Evolutionary conservation across 139 green algal species (phyloP), one percentile per base, ranked within the genome.

Genomic region (Trebouxia sp.): DNA sequence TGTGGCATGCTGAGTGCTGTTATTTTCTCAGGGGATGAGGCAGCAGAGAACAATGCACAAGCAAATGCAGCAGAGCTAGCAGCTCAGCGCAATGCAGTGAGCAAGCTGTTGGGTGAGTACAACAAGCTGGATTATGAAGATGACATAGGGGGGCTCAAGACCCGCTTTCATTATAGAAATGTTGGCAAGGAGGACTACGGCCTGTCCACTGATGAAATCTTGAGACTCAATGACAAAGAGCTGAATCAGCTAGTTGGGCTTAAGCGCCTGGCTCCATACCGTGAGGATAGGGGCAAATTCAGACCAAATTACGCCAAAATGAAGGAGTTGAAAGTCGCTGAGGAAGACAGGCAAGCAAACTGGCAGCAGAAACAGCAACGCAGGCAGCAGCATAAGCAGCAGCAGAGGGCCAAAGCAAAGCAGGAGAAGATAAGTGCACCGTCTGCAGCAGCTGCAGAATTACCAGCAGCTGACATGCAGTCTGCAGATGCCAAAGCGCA

Each of bases 81-180:
- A 14, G 70, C 82, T 17, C 56, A 84, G 15, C 48, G 45, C 28
- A 39, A 32, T 17, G 48, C 35, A 35, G 41, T 78, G 1, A 67
- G 32, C 62, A 88, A 89, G 41, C 72, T 94, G 80, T 76, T 98
- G 70, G 91, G 97, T 79, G 94, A 98, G 81, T 98, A 98, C 83
- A 94, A 97, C 87, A 90, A 90, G 80, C 88, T 98, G 47, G 93
- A 98, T 81, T 95, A 95, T 58, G 96, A 98, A 85, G 95, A 96
- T 77, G 77, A 90, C 43, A 87, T 97, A 11, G 94, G 91, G 0
- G 93, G 90, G 28, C 35, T 97, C 7, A 86, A 85, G 58, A 93
- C 85, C n/a, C 83, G 90, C 26, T 98, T 96, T 86, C 83, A 76
- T 38, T 92, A 89, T 80, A 83, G 81, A 74, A 48, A 58, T 47